These are phyloP conservation scores for Xylaria scruposa DNA, from an alignment of 495 filamentous ascomycete species.

Conservation along the genomic window DNA sequence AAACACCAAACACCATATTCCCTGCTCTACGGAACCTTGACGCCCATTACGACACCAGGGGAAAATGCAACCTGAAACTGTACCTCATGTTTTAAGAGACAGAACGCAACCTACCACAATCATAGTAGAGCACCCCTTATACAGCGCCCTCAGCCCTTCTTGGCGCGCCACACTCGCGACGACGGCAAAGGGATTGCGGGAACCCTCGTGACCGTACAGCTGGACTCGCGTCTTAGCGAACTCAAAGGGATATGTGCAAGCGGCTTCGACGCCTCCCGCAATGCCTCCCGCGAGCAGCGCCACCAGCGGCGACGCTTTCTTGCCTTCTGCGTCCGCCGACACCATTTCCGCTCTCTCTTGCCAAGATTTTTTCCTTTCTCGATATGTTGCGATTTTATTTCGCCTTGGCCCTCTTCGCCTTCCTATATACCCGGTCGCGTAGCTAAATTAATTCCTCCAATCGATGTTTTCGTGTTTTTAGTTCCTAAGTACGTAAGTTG, in stretches of 20 bases:
- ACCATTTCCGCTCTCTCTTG: constrained; percentile 2
- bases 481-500: background rate
- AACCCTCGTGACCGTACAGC: constrained; percentile 54
- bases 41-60: background rate
- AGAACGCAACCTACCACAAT: constrained; percentile 52
- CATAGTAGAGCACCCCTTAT: constrained; percentile 69
- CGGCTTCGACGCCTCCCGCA: constrained; percentile 62
- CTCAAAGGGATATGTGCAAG: constrained; percentile 70
- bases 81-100: background rate
- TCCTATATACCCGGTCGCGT: background rate
- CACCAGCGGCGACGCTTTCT: constrained; percentile 49
- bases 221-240: constrained; percentile 72
- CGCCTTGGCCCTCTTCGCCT: background rate
- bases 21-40: background rate
- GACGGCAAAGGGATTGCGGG: constrained; percentile 61
- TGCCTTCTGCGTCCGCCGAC: constrained; percentile 32
- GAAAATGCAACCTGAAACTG: background rate
- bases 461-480: background rate
- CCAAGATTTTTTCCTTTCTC: background rate
- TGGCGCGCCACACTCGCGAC: constrained; percentile 41
- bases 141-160: constrained; percentile 65
- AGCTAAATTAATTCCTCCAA: background rate
- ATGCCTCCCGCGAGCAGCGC: constrained; percentile 61
- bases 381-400: background rate
- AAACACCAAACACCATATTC: background rate